phyloP scores from a whole-genome alignment of 139 green algal genomes.

The Parachlorella kessleri region DNA sequence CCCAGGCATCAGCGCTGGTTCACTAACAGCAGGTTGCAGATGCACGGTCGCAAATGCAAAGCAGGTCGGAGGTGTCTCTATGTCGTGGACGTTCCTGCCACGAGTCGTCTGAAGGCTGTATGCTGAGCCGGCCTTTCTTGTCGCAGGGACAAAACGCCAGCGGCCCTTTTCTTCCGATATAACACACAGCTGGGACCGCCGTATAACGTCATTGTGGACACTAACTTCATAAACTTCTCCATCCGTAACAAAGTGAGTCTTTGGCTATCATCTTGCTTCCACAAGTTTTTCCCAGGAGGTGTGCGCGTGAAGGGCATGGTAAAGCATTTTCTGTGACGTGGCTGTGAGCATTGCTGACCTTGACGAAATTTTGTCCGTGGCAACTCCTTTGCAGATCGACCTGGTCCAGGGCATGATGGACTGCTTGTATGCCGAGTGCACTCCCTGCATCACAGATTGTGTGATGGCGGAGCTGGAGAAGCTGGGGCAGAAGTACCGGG shows the following conservation, averaged over 20 bases:
- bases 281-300: too few relatives aligned
- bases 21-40: too few relatives aligned
- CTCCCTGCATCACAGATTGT: slow-evolving; percentile 97
- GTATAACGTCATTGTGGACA: slow-evolving; percentile 97
- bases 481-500: slow-evolving; percentile 96
- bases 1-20: too few relatives aligned
- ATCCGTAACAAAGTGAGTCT: slow-evolving; percentile 95
- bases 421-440: slow-evolving; percentile 99
- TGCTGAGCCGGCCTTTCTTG: too few relatives aligned
- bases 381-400: slow-evolving; percentile 80
- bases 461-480: slow-evolving; percentile 99
- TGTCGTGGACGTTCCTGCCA: too few relatives aligned
- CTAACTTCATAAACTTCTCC: slow-evolving; percentile 99
- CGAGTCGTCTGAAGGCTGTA: too few relatives aligned
- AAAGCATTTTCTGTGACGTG: neutral
- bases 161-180: slow-evolving; percentile 97
- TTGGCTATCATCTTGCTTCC: neutral
- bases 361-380: neutral
- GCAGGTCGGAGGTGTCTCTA: too few relatives aligned
- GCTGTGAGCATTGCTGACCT: neutral
- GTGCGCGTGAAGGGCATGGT: too few relatives aligned
- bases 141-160: slow-evolving; percentile 81
- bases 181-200: slow-evolving; percentile 97
- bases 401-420: slow-evolving; percentile 97
- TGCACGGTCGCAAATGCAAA: too few relatives aligned